Evolutionary conservation across 2,329 filamentous ascomycete species (phyloP).

Genomic region (Ophiostoma sp.): DNA sequence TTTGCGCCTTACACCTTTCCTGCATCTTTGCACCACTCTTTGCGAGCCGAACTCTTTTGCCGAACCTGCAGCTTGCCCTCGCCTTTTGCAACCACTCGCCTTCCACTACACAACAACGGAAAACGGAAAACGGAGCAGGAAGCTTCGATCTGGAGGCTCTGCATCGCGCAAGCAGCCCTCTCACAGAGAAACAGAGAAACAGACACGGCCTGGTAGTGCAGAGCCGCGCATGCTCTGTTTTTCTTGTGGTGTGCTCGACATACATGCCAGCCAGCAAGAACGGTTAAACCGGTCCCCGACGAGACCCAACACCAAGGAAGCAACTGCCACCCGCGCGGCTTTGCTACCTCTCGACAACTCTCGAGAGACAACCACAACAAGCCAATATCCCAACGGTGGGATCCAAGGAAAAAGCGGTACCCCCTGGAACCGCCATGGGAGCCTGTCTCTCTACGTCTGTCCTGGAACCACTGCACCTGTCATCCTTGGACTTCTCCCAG

Average conservation of each 20-base stretch:
- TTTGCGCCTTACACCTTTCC: background rate
- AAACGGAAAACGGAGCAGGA: background rate
- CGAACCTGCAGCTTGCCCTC: background rate
- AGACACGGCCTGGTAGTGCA: background rate
- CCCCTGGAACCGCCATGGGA: conserved; percentile 26
- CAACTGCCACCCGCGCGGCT: background rate
- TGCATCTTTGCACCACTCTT: background rate
- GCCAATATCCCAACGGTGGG: background rate
- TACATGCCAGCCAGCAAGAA: background rate
- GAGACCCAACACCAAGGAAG: background rate
- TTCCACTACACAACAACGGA: background rate
- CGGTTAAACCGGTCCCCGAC: background rate
- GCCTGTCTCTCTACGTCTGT: conserved; percentile 21
- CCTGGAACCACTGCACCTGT: conserved; percentile 19
- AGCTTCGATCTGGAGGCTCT: background rate
- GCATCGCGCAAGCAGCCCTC: background rate
- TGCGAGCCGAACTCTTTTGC: background rate
- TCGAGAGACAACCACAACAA: background rate
- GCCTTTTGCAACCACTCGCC: background rate
- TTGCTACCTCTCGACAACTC: background rate
- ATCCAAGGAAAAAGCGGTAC: background rate
- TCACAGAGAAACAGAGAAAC: background rate
- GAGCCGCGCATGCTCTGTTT: background rate
- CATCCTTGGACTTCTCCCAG: conserved; percentile 24
- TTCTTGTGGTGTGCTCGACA: background rate